Base-by-base conservation (phyloP, 768 basidiomycete genomes). In the Auriscalpium microsporum region DNA sequence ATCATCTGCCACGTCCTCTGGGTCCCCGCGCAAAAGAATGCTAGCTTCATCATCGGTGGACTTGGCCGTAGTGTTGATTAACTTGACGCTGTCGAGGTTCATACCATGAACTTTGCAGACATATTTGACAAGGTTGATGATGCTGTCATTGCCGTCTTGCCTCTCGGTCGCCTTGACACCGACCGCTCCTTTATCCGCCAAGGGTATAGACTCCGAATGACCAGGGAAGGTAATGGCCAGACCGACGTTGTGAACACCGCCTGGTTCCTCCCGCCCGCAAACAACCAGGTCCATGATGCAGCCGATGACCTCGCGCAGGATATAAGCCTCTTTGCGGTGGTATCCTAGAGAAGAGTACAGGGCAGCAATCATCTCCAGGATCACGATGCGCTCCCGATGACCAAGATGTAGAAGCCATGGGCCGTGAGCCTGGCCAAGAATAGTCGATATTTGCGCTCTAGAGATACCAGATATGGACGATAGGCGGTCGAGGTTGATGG, bases 341-440 rank as follows among this genome's bases (percentile, higher is more conserved):
- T 93, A 90, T 9, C 91, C 93, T 5, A 99, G 68, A 60, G 83
- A 86, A 10, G 85, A 78, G 68, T 87, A 94, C 47, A 91, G 71
- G 59, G 83, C 82, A 0, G 89, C 87, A 48, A 85, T 79, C 37
- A 78, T 75, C 61, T 88, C 83, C 54, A 91, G 74, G 19, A 88
- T 72, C 21, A 77, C 72, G 35, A 96, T 78, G 44, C 90, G 82
- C 61, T 93, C 90, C 50, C 83, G 76, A 38, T 83, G 76, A 16
- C 85, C 85, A 33, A 97, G 78, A 63, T 90, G 86, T 16, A 91
- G 68, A 21, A 96, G 72, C 86, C 90, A 94, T 2, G 94, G 91
- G 0, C 91, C 92, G 57, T 95, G 90, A 0, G 85, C 78, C 63
- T 85, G 83, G 2, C 84, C 75, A n/a, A 90, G 70, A 19, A 80